Conservation (phyloP, 176 grass and related monocot genomes). For the Tillandsia leiboldiana region DNA sequence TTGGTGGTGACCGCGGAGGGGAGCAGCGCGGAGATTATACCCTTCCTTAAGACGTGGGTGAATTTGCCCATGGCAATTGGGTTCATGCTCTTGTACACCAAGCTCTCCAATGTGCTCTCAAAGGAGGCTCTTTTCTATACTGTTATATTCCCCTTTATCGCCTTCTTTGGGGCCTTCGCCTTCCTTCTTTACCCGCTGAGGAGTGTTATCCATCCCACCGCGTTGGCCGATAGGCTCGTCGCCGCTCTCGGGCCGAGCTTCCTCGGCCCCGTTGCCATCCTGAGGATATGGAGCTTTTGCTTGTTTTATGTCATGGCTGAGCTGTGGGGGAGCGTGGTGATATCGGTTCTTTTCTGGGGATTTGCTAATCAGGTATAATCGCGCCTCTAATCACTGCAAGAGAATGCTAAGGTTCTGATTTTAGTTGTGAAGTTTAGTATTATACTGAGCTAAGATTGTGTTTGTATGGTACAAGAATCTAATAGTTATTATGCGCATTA, state of each 20-base stretch:
- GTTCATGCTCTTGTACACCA: constrained; percentile 90
- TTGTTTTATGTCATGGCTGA: constrained; percentile 95
- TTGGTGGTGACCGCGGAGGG: constrained; percentile 76
- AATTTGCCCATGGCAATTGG: constrained; percentile 77
- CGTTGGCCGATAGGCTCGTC: constrained; percentile 59
- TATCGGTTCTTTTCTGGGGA: constrained; percentile 89
- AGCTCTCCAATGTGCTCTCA: constrained; percentile 66
- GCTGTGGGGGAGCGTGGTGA: constrained; percentile 82
- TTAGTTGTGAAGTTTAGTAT: no score
- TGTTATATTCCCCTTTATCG: constrained; percentile 81
- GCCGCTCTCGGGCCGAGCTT: constrained; percentile 65
- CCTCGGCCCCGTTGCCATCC: constrained; percentile 56
- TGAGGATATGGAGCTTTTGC: constrained; percentile 91
- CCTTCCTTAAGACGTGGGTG: constrained; percentile 86
- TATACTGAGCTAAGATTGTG: background rate
- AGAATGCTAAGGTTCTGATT: no score
- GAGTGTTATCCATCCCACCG: constrained; percentile 56
- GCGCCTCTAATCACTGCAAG: background rate
- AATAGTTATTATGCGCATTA: background rate
- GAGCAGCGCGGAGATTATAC: constrained; percentile 85
- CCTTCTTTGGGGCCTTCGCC: constrained; percentile 70
- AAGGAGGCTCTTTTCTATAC: constrained; percentile 77
- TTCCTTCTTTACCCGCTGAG: constrained; percentile 72
- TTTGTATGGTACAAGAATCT: background rate
- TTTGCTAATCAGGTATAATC: constrained; percentile 62